A percentile compares a stretch with the other conserved stretches of the same genome.
These are phyloP conservation scores for Trichosporon sp. DNA, from an alignment of 1,284 basidiomycete genomes.

Conservation along the genomic window DNA sequence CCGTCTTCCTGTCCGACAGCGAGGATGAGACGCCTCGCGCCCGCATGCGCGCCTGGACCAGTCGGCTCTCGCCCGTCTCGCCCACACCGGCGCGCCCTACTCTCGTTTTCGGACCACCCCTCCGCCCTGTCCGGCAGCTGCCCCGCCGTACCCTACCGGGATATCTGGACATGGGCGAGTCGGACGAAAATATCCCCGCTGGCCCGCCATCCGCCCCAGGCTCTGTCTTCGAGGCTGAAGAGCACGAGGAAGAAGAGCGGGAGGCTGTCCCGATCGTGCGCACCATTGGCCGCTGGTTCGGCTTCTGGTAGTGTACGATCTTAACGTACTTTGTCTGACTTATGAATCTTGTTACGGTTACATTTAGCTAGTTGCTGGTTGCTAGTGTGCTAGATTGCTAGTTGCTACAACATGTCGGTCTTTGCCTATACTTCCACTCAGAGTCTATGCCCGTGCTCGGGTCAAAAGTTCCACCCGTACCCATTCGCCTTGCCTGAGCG, in stretches of 20 bases:
- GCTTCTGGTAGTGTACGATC: neutral
- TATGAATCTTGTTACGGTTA: neutral
- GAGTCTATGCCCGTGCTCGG: neutral
- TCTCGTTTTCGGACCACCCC: neutral
- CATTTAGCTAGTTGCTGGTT: too few relatives aligned
- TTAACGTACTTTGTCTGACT: neutral
- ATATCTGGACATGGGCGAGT: neutral
- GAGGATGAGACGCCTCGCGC: neutral
- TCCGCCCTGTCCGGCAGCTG: neutral
- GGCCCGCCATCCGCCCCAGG: neutral
- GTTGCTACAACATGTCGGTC: neutral
- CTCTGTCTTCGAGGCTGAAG: neutral
- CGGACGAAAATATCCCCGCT: neutral
- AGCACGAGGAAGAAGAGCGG: neutral
- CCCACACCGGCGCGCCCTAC: neutral
- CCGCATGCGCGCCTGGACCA: neutral
- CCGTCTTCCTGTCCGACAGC: conserved; percentile 20
- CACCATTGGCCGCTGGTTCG: conserved; percentile 10
- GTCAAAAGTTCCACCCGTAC: neutral
- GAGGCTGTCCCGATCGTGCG: neutral
- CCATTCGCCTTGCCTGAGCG: neutral
- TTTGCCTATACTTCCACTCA: too few relatives aligned
- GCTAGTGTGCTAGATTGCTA: too few relatives aligned
- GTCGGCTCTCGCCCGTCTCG: neutral
- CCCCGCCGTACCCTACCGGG: neutral